Evolutionary conservation across 768 basidiomycete species (phyloP), one percentile per base, ranked within the genome.

Genomic region (Pleurotus citrinopileatus): DNA sequence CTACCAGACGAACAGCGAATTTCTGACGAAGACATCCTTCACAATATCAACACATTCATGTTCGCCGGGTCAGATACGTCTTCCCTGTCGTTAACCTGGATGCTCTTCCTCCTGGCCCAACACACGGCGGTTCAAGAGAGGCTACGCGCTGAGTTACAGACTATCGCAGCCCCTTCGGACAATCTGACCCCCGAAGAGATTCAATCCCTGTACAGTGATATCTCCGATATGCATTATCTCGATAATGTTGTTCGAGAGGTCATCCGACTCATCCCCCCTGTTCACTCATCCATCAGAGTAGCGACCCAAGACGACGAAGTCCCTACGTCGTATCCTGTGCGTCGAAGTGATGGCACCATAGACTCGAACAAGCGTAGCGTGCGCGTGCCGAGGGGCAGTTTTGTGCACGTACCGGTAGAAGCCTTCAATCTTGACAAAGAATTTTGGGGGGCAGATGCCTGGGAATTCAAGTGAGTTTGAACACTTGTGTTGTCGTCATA

Each of bases 1-100:
- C 71, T 91, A 13, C 76, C 83, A 27, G 73, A 73, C 0, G 84
- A 87, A 45, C 82, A 87, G 57, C 81, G 86, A 29, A 84, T 96
- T 59, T 88, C 92, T 0, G 94, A 97, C 63, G 84, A 88, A 26
- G 94, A 96, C 61, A 86, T 95, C 47, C 75, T 94, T 9, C 75
- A 91, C 62, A 93, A 85, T 55, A 85, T 95, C 67, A 91, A 89
- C 60, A 94, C 92, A 0, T 89, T 95, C 66, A 83, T 94, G 77
- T 92, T 94, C 65, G 91, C 89, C 19, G 94, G 94, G 3, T 91
- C 93, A 10, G 92, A 95, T 62, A 91, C 92, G 0, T 87, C 87
- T 9, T 89, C 89, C 2, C 81, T 94, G 25, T 80, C 86, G 3
- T 70, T 96, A 40, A 90, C 90, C 0, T 97, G 94, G 94, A 84